Conservation (phyloP, 805 yeast species). For the Geotrichum ghanense region DNA sequence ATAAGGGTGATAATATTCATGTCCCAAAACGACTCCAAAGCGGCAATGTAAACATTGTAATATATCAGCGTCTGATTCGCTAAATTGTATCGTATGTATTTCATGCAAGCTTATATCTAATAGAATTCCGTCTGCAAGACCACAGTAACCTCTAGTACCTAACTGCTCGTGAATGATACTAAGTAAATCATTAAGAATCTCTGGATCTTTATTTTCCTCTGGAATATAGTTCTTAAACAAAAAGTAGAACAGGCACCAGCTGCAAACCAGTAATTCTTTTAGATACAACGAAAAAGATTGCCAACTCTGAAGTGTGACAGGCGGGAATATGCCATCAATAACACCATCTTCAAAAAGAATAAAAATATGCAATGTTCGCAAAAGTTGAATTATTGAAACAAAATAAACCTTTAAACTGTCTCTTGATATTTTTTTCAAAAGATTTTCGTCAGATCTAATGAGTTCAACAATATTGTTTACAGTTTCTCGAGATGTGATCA, state of each 20-base stretch:
- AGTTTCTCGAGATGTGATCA: conserved; percentile 46
- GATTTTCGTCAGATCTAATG: conserved; percentile 12
- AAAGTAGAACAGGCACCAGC: conserved; percentile 29
- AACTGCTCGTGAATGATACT: conserved; percentile 60
- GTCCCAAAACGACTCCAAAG: conserved; percentile 53
- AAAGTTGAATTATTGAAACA: conserved; percentile 16
- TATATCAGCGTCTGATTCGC: conserved; percentile 52
- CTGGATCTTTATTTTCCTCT: conserved; percentile 12
- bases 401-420: conserved; percentile 9
- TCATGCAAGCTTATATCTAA: conserved; percentile 47
- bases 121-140: conserved; percentile 48
- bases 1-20: conserved; percentile 48
- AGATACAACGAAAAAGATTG: conserved; percentile 18
- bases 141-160: conserved; percentile 63
- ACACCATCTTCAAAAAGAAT: conserved; percentile 27
- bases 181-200: conserved; percentile 34
- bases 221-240: conserved; percentile 26
- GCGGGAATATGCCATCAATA: conserved; percentile 19
- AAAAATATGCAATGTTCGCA: conserved; percentile 26
- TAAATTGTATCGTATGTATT: conserved; percentile 34
- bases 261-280: conserved; percentile 21
- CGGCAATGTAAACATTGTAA: conserved; percentile 72
- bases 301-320: conserved; percentile 25
- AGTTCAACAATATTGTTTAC: conserved; percentile 23
- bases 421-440: conserved; percentile 8